Evolutionary conservation across 306 rosid species (phyloP).

Genomic region (Comarum palustre): DNA sequence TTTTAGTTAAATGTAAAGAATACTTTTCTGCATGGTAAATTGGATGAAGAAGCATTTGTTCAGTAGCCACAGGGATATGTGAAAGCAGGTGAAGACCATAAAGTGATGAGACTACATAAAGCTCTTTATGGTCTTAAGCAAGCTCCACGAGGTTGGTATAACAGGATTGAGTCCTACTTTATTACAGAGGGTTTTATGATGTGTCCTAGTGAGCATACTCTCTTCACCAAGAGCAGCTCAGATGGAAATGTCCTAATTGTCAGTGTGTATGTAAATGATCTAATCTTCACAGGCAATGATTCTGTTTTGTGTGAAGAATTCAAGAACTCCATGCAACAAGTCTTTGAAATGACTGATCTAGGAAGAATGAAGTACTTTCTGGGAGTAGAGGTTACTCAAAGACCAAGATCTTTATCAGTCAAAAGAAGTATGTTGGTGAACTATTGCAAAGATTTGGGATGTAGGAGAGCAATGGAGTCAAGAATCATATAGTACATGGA

Average conservation of each 20-base stretch:
- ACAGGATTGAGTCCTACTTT: background rate
- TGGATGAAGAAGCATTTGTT: background rate
- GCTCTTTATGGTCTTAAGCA: background rate
- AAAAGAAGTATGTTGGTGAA: too few species aligned
- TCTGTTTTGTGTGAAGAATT: background rate
- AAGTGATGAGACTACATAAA: background rate
- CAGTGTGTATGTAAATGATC: background rate
- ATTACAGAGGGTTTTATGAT: too few species aligned
- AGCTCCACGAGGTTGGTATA: background rate
- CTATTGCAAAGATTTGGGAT: too few species aligned
- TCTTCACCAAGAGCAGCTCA: background rate
- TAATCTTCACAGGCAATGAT: background rate
- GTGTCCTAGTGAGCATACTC: background rate
- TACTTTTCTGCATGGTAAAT: too few species aligned
- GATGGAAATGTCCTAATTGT: background rate
- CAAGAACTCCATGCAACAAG: background rate
- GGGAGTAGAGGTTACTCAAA: too few species aligned
- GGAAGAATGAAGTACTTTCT: background rate
- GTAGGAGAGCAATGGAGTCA: too few species aligned
- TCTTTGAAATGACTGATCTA: too few species aligned
- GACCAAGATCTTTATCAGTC: too few species aligned
- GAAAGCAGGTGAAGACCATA: background rate
- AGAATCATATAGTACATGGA: background rate
- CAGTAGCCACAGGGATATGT: background rate
- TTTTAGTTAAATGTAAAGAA: background rate